These are phyloP conservation scores for Melastoma candidum DNA, from an alignment of 441 rosid genomes.

Conservation along the genomic window DNA sequence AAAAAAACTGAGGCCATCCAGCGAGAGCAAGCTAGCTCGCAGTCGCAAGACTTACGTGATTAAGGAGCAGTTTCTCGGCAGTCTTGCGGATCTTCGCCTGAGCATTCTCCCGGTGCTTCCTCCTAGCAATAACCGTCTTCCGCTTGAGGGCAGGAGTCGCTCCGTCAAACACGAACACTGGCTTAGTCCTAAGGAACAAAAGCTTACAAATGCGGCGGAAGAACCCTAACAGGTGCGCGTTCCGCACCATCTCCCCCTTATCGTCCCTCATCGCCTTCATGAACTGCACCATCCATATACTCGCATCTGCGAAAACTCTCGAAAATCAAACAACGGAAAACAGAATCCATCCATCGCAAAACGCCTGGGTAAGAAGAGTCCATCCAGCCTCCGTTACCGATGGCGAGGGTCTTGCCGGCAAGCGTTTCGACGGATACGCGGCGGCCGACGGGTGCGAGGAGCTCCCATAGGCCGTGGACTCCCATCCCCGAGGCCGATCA, in stretches of 20 bases:
- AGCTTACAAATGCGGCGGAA: constrained; percentile 89
- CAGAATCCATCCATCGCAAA: neutral
- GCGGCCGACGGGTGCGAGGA: constrained; percentile 85
- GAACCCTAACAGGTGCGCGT: constrained; percentile 88
- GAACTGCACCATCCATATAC: constrained; percentile 97
- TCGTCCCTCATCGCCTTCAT: constrained; percentile 99
- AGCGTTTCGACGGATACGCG: constrained; percentile 96
- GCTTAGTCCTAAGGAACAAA: constrained; percentile 67
- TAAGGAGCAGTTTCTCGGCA: constrained; percentile 88
- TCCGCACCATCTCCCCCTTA: constrained; percentile 86
- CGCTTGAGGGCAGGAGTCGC: constrained; percentile 92
- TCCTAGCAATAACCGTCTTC: constrained; percentile 84
- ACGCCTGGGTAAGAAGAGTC: neutral
- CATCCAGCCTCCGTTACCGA: constrained; percentile 35
- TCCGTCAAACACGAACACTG: constrained; percentile 91
- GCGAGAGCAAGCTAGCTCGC: too few relatives aligned
- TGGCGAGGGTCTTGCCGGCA: constrained; percentile 76
- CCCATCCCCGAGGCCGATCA: constrained; percentile 35
- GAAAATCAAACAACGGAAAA: neutral
- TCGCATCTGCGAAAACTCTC: constrained; percentile 49
- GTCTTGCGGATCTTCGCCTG: constrained; percentile 88
- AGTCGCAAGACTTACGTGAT: constrained; percentile 36
- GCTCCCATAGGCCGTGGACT: constrained; percentile 97
- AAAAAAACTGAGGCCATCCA: too few relatives aligned
- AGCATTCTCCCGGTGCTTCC: constrained; percentile 86